These are phyloP conservation scores for Sporothrix inflata DNA, from an alignment of 2,329 filamentous ascomycete species.

Conservation along the genomic window DNA sequence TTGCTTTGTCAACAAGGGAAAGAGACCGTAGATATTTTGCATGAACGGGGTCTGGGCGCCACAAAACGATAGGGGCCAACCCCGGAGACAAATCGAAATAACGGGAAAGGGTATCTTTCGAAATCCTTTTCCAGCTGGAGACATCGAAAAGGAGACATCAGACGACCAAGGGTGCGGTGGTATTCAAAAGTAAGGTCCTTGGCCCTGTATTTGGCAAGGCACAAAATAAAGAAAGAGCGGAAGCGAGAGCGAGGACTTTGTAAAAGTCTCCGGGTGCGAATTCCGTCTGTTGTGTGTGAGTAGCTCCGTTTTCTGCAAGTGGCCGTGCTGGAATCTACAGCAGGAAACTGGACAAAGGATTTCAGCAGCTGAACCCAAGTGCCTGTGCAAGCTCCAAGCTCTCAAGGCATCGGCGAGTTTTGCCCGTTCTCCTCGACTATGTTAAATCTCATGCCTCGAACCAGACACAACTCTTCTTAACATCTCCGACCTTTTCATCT, in stretches of 20 bases:
- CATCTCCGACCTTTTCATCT: not conserved
- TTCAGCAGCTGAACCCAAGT: not conserved
- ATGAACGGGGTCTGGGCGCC: not conserved
- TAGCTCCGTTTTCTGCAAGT: not conserved
- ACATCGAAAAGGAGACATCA: not conserved
- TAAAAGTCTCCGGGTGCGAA: conserved; percentile 1
- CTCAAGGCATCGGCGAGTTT: not conserved
- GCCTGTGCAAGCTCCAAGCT: not conserved
- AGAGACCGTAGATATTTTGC: not conserved
- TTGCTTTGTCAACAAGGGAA: not conserved
- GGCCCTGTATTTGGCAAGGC: not conserved
- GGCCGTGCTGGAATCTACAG: not conserved
- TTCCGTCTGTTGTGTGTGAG: not conserved
- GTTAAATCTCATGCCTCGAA: no score
- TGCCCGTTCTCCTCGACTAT: not conserved
- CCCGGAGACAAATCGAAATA: not conserved
- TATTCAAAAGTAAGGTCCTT: not conserved
- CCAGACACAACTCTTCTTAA: not conserved
- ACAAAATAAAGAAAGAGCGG: not conserved
- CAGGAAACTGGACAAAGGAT: not conserved
- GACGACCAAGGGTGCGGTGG: not conserved
- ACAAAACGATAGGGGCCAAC: not conserved
- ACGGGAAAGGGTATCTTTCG: not conserved
- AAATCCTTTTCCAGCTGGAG: not conserved
- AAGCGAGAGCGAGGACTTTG: not conserved